Conservation (phyloP, 805 yeast species). For the Pichia cephalocereana region DNA sequence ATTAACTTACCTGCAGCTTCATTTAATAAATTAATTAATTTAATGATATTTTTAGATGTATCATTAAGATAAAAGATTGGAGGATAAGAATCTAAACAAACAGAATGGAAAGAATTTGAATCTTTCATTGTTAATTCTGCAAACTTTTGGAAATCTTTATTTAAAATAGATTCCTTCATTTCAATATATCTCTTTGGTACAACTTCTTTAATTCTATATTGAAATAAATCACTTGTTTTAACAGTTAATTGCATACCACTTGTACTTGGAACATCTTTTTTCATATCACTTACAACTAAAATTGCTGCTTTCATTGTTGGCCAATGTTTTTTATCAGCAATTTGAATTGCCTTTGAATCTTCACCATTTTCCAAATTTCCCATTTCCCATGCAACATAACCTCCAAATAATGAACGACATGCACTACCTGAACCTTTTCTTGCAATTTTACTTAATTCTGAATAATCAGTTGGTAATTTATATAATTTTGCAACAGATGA, state of each 20-base stretch:
- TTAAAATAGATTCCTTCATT: constrained; percentile 69
- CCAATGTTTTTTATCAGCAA: constrained; percentile 84
- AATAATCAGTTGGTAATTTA: constrained; percentile 72
- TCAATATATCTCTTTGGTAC: constrained; percentile 80
- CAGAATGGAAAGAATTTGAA: constrained; percentile 95
- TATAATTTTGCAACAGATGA: constrained; percentile 80
- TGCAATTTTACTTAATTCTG: constrained; percentile 87
- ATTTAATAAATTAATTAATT: constrained; percentile 71
- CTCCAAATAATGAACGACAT: constrained; percentile 94
- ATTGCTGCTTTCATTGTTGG: constrained; percentile 87
- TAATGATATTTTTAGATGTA: constrained; percentile 75
- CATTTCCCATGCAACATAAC: constrained; percentile 99
- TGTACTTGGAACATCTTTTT: constrained; percentile 92
- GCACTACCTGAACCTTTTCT: constrained; percentile 99
- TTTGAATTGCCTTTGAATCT: constrained; percentile 90
- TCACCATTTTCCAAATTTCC: constrained; percentile 68
- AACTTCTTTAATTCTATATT: constrained; percentile 65
- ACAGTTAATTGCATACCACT: constrained; percentile 97
- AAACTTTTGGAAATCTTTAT: constrained; percentile 69
- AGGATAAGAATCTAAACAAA: constrained; percentile 91
- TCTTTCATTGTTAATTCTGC: constrained; percentile 93
- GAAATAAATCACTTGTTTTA: constrained; percentile 76
- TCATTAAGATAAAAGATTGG: constrained; percentile 94
- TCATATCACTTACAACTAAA: constrained; percentile 84
- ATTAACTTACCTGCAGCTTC: constrained; percentile 53